Conservation (phyloP, 1,284 basidiomycete genomes). For the Thelephora terrestris region DNA sequence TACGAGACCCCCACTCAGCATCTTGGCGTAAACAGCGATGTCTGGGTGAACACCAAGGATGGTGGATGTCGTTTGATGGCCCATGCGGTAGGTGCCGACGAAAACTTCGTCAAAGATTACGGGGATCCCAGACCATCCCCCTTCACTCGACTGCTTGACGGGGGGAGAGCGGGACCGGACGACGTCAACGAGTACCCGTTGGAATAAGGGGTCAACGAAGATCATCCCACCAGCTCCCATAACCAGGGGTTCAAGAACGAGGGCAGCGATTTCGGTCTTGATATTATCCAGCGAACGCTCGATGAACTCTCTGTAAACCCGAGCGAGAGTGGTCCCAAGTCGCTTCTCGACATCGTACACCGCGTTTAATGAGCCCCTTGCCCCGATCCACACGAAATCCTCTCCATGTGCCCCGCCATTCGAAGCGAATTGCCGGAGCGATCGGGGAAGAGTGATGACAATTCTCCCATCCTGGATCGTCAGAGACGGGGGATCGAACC, state of each 20-base stretch:
- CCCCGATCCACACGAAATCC: conserved; percentile 12
- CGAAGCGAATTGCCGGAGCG: conserved; percentile 22
- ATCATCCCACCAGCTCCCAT: conserved; percentile 97
- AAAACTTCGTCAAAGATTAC: conserved; percentile 98
- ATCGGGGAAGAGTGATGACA: conserved; percentile 48
- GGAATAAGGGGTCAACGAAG: conserved; percentile 96
- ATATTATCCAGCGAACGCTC: conserved; percentile 42
- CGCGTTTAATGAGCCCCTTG: conserved; percentile 37
- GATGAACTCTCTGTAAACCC: conserved; percentile 58
- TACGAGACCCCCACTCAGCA: conserved; percentile 87
- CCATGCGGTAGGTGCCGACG: conserved; percentile 82
- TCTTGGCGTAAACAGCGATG: conserved; percentile 88
- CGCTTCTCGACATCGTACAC: conserved; percentile 71
- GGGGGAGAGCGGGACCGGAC: conserved; percentile 42
- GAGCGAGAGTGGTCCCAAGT: conserved; percentile 50
- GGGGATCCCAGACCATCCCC: conserved; percentile 68
- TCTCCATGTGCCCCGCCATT: conserved; percentile 19
- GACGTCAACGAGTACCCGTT: conserved; percentile 77
- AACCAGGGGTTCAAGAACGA: conserved; percentile 87
- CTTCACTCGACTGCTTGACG: conserved; percentile 10
- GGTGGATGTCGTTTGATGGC: conserved; percentile 54
- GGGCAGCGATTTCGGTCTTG: conserved; percentile 48
- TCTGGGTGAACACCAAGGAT: conserved; percentile 73
- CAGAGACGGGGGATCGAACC: conserved; percentile 86
- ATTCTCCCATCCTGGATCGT: conserved; percentile 55